Base-by-base conservation (phyloP, 108 stramenopile genomes). In the Pseudonitzschia delicatissima region DNA sequence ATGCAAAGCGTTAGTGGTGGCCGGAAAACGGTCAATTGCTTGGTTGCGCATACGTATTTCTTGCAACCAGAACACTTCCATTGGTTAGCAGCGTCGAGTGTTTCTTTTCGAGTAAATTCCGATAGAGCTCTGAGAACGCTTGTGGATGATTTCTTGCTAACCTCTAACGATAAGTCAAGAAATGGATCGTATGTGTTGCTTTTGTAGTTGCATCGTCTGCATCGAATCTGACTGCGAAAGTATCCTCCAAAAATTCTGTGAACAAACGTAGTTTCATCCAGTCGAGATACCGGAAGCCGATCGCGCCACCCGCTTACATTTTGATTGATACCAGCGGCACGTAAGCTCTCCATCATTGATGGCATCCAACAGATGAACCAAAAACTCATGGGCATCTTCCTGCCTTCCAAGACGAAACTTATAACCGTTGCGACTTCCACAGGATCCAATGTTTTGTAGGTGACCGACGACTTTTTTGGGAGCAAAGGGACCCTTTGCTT, bases 321-420 rank as follows among this genome's bases (percentile, higher is more conserved):
- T 23, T 82, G 87, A 62, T 90, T 83, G 45, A 93, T 93, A 37
- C 88, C 88, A 4, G 88, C 86, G 0, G 76, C 85, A 45, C 76
- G 62, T n/a, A n/a, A 93, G 59, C 59, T 92, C 88, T n/a, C 82
- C 89, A 55, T 94, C 80, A 47, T 92, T 85, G 83, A 97, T 84
- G 21, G 86, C 85, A 74, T 96, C 93, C 21, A 99, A 80, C 1
- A 99, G 79, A 66, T 96, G 87, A 11, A 97, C 94, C 26, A 98
- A 77, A 64, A 97, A 95, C 72, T 99, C 98, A 75, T 99, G 98
- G 5, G 96, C 94, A 77, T 99, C 98, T 74, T 99, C 96, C 79
- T 99, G 96, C 35, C 96, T 69, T 11, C 94, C 95, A 17, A 81
- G 86, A 51, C 95, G 82, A 68, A 98, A 97, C 55, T 91, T 87